phyloP scores from a whole-genome alignment of 768 basidiomycete genomes.

The Phanerochaete sordida region DNA sequence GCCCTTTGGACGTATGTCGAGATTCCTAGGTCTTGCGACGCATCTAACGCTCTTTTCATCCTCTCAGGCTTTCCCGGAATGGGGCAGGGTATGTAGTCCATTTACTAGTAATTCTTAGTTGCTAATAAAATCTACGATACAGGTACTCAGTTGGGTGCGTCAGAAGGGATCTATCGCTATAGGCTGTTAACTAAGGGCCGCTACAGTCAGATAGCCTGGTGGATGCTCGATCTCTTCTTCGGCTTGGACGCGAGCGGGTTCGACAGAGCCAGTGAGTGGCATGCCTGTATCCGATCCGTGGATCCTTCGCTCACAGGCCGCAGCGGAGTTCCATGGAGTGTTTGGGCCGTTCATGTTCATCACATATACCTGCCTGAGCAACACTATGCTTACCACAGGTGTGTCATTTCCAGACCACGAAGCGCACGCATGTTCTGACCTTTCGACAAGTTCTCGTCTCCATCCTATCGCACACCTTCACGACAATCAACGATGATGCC shows the following conservation, averaged over 20 bases:
- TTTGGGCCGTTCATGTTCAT: constrained; percentile 93
- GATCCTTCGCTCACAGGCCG: neutral
- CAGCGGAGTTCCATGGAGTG: constrained; percentile 75
- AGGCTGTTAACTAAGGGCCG: neutral
- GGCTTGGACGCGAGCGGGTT: constrained; percentile 95
- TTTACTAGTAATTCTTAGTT: constrained; percentile 10
- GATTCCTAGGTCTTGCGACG: too few species aligned
- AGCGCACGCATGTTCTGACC: too few species aligned
- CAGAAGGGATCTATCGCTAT: neutral
- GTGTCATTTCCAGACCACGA: too few species aligned
- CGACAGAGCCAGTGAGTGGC: constrained; percentile 65
- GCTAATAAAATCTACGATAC: neutral
- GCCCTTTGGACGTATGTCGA: constrained; percentile 85
- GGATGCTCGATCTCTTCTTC: constrained; percentile 93
- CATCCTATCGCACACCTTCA: constrained; percentile 93
- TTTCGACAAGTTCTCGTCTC: constrained; percentile 87
- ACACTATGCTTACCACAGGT: constrained; percentile 90
- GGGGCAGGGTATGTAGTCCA: constrained; percentile 45
- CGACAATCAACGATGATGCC: constrained; percentile 90
- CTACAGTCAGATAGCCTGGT: constrained; percentile 75
- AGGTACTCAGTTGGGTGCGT: constrained; percentile 32
- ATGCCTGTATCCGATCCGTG: neutral
- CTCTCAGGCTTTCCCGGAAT: constrained; percentile 59
- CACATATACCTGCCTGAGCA: constrained; percentile 87
- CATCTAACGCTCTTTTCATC: too few species aligned